Conservation (phyloP, 192 early-diverging fungal species). For the Mortierella hygrophila region DNA sequence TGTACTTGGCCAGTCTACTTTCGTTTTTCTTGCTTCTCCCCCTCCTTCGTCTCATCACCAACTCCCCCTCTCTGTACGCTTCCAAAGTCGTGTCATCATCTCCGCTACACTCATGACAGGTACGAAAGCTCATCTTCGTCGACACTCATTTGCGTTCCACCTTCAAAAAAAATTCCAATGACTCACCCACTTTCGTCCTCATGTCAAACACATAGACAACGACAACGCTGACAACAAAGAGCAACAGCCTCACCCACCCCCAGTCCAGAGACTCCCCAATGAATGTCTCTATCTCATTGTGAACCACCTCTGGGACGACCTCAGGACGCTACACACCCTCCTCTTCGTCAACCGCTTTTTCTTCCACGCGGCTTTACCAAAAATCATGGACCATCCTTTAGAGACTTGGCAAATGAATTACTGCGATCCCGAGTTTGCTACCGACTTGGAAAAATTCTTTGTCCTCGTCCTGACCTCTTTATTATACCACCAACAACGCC, state of each 20-base stretch:
- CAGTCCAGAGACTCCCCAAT: slow-evolving; percentile 6
- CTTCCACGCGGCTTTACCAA: slow-evolving; percentile 13
- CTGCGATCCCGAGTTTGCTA: background rate
- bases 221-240: background rate
- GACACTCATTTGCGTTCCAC: background rate
- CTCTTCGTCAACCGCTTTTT: slow-evolving; percentile 31
- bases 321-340: slow-evolving; percentile 6
- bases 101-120: background rate
- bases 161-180: background rate
- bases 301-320: background rate
- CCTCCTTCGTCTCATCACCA: background rate
- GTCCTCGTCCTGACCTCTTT: slow-evolving; percentile 5
- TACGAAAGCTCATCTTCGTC: background rate
- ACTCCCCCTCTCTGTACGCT: background rate
- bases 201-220: background rate
- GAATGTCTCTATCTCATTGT: slow-evolving; percentile 18
- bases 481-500: background rate
- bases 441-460: background rate
- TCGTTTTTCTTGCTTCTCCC: background rate
- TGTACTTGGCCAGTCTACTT: too few relatives aligned
- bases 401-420: background rate
- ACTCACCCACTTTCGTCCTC: background rate
- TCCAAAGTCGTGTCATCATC: background rate
- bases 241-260: background rate
- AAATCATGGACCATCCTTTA: background rate